Evolutionary conservation across 306 rosid species (phyloP), one percentile per base, ranked within the genome.

Genomic region (Betula pendula): DNA sequence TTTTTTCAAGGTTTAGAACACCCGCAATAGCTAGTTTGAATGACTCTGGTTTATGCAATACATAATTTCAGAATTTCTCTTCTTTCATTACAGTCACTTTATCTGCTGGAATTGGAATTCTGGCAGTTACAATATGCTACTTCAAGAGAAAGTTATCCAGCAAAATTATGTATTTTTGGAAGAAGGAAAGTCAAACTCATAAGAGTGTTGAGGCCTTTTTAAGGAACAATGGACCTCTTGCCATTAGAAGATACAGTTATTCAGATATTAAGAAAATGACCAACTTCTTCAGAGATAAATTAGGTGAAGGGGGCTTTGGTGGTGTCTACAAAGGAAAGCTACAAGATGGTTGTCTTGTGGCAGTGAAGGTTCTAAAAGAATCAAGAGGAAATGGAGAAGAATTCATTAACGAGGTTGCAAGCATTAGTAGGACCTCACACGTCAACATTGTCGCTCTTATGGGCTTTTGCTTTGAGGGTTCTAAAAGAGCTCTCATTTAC

Each of bases 281-380:
- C 15, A 55, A 55, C 14, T 55, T 22, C 14, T 55, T 22, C 16
- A 55, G 2, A 8, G 31, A 55, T 9, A 22, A 55, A 22, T 2
- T 55, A 55, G 62, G 62, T 14, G 15, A 55, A 55, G 62, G 62
- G n/a, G 62, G 33, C 29, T 55, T n/a, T 55, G 62, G 62, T 55
- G 12, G 29, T 4, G 62, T 55, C 1, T 55, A 55, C 0, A 55
- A 55, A 2, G 33, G 62, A 4, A 55, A 22, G 31, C 3, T 55
- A 22, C 62, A 8, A 2, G 33, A 55, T 55, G 62, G 62, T 2
- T 22, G 14, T 55, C 12, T 10, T 10, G 62, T 55, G 14, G 33
- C 16, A 22, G 31, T 55, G 6, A 55, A 55, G n/a, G 31, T 55
- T 1, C 16, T 55, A 2, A 55, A 22, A 20, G 62, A 55, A 55